phyloP scores from a whole-genome alignment of 768 basidiomycete genomes.

The Steccherinum ochraceum region DNA sequence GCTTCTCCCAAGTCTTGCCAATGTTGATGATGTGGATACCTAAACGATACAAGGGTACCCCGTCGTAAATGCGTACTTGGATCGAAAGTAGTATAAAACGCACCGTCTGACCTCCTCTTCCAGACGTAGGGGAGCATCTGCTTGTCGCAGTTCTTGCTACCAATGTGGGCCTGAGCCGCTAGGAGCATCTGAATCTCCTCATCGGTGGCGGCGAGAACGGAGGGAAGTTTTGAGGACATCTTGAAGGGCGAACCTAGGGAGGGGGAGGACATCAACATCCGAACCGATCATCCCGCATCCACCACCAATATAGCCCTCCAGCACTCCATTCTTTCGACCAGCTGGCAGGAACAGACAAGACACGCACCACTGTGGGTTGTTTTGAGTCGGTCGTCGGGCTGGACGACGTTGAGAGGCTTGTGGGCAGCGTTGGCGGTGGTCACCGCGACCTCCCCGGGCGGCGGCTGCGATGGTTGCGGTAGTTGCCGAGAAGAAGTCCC shows the following conservation, averaged over 20 bases:
- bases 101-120: conserved; percentile 94
- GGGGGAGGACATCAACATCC: conserved; percentile 30
- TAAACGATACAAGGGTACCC: conserved; percentile 27
- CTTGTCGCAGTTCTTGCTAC: conserved; percentile 99
- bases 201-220: conserved; percentile 88
- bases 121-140: conserved; percentile 98
- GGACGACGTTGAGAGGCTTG: conserved; percentile 33
- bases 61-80: conserved; percentile 6
- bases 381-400: conserved; percentile 32
- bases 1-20: conserved; percentile 99
- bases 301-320: conserved; percentile 24
- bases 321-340: conserved; percentile 22
- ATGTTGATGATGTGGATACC: conserved; percentile 97
- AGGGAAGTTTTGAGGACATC: conserved; percentile 89
- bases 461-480: background rate
- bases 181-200: conserved; percentile 96
- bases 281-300: conserved; percentile 22
- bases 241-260: conserved; percentile 15
- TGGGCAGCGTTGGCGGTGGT: conserved; percentile 16
- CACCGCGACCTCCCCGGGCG: conserved; percentile 10
- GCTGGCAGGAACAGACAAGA: conserved; percentile 8
- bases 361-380: conserved; percentile 36
- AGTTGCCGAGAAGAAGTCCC: conserved; percentile 5
- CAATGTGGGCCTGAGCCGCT: conserved; percentile 94
- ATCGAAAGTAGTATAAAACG: conserved; percentile 23